Conservation (phyloP, 2,329 filamentous ascomycete genomes). For the Macrophomina tecta region DNA sequence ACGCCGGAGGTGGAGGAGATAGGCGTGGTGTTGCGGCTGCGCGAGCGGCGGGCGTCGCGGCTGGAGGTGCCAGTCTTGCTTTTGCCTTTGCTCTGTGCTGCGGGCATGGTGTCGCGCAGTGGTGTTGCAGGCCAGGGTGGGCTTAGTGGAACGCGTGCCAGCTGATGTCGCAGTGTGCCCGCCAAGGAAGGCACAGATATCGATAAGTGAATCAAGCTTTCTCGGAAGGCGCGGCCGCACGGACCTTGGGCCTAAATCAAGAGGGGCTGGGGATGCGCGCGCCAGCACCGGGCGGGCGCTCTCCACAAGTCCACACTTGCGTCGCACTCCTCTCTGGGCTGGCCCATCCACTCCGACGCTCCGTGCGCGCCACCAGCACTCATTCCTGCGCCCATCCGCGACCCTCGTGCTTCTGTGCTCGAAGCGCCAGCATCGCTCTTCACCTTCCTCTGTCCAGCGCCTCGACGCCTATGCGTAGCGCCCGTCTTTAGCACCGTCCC, state of each 20-base stretch:
- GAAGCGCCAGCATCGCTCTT: not conserved
- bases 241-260: not conserved
- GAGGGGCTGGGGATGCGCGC: conserved; percentile 25
- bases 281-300: conserved; percentile 8
- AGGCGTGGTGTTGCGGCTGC: conserved; percentile 80
- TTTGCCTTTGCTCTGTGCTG: conserved; percentile 57
- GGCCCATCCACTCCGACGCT: conserved; percentile 20
- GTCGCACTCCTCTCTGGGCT: not conserved
- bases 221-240: conserved; percentile 9
- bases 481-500: conserved; percentile 23
- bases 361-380: conserved; percentile 17
- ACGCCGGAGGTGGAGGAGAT: conserved; percentile 57
- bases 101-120: conserved; percentile 38
- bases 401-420: conserved; percentile 3
- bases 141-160: conserved; percentile 27
- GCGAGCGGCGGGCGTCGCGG: conserved; percentile 60
- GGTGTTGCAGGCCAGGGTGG: conserved; percentile 29
- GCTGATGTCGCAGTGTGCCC: conserved; percentile 24
- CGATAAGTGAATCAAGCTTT: conserved; percentile 22
- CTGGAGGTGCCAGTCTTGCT: conserved; percentile 49
- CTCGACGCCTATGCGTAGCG: not conserved
- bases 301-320: not conserved
- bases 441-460: not conserved
- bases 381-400: not conserved
- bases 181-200: conserved; percentile 26